Percentiles rank a stretch among this genome's conserved stretches.
phyloP scores from a whole-genome alignment of 768 basidiomycete species.

The Trametes maxima region DNA sequence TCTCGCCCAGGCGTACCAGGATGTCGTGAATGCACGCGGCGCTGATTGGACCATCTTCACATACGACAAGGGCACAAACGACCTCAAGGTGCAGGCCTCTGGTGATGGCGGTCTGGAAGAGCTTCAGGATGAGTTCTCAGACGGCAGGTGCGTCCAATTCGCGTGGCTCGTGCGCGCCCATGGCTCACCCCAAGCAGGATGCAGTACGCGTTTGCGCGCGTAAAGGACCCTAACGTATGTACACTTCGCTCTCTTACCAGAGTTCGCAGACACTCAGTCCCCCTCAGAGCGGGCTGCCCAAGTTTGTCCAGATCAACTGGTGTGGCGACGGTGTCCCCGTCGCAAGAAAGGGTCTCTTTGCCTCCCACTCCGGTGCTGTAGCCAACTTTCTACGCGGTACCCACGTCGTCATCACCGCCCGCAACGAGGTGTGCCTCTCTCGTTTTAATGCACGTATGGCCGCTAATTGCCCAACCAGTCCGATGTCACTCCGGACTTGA shows the following conservation, averaged over 20 bases:
- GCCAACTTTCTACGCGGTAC: conserved; percentile 78
- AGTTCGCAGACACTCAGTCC: neutral
- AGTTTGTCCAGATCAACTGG: conserved; percentile 97
- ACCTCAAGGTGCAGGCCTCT: conserved; percentile 83
- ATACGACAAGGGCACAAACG: conserved; percentile 80
- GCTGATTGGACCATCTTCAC: conserved; percentile 83
- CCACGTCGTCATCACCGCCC: conserved; percentile 84
- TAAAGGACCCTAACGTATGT: conserved; percentile 82
- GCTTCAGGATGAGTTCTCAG: conserved; percentile 92
- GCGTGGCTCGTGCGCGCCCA: neutral
- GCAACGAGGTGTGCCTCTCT: conserved; percentile 68
- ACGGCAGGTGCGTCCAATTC: conserved; percentile 67
- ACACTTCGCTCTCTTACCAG: neutral
- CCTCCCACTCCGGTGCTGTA: conserved; percentile 82
- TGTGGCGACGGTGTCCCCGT: conserved; percentile 97
- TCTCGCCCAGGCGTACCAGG: conserved; percentile 72
- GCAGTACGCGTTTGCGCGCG: conserved; percentile 89
- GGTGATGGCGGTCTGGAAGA: conserved; percentile 91
- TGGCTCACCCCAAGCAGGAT: conserved; percentile 53
- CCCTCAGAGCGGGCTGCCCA: conserved; percentile 73
- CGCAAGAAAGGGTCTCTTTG: conserved; percentile 89
- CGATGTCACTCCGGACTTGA: conserved; percentile 77
- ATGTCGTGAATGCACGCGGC: conserved; percentile 63
- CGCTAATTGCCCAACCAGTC: conserved; percentile 44
- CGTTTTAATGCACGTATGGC: neutral